Percentiles rank a stretch among this genome's conserved stretches.
phyloP scores from a whole-genome alignment of 208 protist genomes.

The Crithidia sp. region DNA sequence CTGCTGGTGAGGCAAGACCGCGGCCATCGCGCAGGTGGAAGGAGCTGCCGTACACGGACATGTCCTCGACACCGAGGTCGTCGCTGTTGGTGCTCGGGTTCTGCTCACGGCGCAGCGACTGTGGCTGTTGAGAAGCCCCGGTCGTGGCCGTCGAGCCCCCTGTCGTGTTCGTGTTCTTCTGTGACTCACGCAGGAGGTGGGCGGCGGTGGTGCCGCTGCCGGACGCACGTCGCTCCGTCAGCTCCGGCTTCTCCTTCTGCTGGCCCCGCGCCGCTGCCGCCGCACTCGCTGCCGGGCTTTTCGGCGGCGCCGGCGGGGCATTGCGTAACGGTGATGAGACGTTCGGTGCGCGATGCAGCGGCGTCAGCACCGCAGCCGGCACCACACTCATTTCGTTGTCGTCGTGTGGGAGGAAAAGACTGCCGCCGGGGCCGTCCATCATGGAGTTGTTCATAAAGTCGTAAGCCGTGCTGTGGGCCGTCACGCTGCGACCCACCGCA shows the following conservation, averaged over 20 bases:
- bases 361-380: neutral
- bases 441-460: constrained; percentile 37
- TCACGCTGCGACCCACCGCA: constrained; percentile 9
- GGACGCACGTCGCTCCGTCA: neutral
- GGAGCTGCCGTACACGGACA: constrained; percentile 19
- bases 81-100: neutral
- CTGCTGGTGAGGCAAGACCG: constrained; percentile 1
- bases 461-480: constrained; percentile 9
- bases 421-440: constrained; percentile 18
- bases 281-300: neutral
- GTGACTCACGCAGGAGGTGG: neutral
- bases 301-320: neutral
- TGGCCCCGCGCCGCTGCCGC: neutral
- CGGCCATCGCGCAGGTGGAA: constrained; percentile 10
- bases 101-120: neutral
- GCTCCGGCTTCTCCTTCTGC: neutral
- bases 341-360: neutral
- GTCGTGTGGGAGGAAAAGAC: constrained; percentile 7
- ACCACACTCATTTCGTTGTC: constrained; percentile 1
- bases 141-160: constrained; percentile 4
- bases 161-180: neutral
- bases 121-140: neutral
- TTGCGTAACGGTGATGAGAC: neutral
- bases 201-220: constrained; percentile 7
- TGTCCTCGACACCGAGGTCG: neutral